phyloP scores from a whole-genome alignment of 768 basidiomycete species.

The Lentinula edodes region DNA sequence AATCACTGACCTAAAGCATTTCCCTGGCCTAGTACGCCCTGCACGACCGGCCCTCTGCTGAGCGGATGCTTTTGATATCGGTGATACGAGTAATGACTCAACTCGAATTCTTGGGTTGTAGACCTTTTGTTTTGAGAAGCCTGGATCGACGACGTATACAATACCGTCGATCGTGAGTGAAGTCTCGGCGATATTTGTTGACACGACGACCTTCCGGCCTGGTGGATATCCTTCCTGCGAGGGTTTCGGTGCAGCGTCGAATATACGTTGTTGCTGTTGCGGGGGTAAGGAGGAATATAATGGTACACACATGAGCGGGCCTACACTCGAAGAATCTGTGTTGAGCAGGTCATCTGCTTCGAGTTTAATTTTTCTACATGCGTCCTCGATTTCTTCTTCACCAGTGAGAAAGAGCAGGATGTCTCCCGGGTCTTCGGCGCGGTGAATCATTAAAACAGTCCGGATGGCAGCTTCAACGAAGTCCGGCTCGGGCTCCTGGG shows the following conservation, averaged over 20 bases:
- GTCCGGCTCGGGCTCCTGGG: constrained; percentile 88
- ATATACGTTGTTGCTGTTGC: constrained; percentile 93
- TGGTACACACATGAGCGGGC: constrained; percentile 86
- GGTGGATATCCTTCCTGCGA: constrained; percentile 62
- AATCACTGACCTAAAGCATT: constrained; percentile 61
- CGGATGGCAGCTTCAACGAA: constrained; percentile 97
- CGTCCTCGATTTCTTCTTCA: constrained; percentile 97
- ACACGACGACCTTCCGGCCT: constrained; percentile 90
- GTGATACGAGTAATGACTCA: constrained; percentile 87
- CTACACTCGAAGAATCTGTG: constrained; percentile 67
- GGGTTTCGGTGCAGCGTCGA: constrained; percentile 77
- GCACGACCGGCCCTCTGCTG: constrained; percentile 96
- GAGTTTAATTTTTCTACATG: constrained; percentile 86
- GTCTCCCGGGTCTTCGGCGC: constrained; percentile 91
- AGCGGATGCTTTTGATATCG: constrained; percentile 95
- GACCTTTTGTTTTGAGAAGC: constrained; percentile 96
- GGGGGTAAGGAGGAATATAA: constrained; percentile 95
- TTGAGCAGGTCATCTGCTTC: constrained; percentile 83
- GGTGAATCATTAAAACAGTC: constrained; percentile 95
- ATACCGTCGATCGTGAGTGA: constrained; percentile 98
- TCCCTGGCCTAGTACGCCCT: constrained; percentile 92
- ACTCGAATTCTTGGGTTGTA: constrained; percentile 98
- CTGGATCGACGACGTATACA: constrained; percentile 98
- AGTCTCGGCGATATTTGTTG: constrained; percentile 97
- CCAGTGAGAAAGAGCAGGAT: constrained; percentile 94